Evolutionary conservation across 352 stramenopile species (phyloP).

Genomic region (Pythium utonaiense): DNA sequence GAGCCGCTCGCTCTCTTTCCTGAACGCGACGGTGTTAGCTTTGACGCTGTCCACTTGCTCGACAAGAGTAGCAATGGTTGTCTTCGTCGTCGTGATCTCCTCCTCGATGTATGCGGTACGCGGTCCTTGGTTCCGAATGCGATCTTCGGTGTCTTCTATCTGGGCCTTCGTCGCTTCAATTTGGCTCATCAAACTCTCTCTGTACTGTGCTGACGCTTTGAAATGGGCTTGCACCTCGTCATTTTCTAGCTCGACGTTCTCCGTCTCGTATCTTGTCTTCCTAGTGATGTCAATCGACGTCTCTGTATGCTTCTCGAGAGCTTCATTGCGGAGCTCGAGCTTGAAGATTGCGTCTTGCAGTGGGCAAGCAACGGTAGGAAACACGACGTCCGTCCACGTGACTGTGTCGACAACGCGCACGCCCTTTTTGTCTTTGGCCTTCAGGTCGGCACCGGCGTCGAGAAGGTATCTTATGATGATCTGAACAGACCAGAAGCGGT

Average conservation of each 20-base stretch:
- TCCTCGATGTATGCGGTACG: background rate
- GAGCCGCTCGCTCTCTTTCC: slow-evolving; percentile 6
- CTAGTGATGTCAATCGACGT: background rate
- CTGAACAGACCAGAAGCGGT: background rate
- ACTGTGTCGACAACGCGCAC: slow-evolving; percentile 13
- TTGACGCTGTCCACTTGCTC: background rate
- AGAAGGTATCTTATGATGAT: slow-evolving; percentile 15
- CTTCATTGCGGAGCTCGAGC: slow-evolving; percentile 17
- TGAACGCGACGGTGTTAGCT: background rate
- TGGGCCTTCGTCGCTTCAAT: background rate
- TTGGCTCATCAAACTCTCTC: slow-evolving; percentile 6
- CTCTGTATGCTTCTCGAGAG: slow-evolving; percentile 2
- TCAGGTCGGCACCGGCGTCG: slow-evolving; percentile 17
- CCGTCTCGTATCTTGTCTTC: slow-evolving; percentile 8
- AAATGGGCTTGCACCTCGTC: slow-evolving; percentile 9
- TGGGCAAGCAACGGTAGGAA: slow-evolving; percentile 15
- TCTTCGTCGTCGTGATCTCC: slow-evolving; percentile 2
- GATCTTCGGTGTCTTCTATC: background rate
- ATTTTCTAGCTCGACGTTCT: slow-evolving; percentile 5
- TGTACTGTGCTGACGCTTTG: background rate
- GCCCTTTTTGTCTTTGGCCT: slow-evolving; percentile 22
- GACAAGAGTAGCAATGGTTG: background rate
- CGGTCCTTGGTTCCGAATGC: slow-evolving; percentile 9
- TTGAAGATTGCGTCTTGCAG: slow-evolving; percentile 25
- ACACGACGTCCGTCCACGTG: slow-evolving; percentile 22